Evolutionary conservation across 2,329 filamentous ascomycete genomes (phyloP).

Genomic region (Ophiostoma piceae): DNA sequence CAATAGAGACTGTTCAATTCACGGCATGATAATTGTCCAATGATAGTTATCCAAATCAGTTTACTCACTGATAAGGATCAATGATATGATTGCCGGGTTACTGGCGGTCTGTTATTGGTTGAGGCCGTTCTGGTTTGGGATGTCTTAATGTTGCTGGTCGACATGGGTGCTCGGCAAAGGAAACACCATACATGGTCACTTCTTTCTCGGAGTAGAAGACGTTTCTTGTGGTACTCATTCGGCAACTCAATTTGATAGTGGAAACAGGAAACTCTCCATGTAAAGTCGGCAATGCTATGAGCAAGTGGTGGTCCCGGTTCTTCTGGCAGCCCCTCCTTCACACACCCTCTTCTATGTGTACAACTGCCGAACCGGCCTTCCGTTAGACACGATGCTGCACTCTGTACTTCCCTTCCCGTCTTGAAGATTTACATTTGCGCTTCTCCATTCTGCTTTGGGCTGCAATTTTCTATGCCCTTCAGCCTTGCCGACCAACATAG

Average conservation of each 20-base stretch:
- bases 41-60: too few relatives aligned
- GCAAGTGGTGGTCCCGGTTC: not conserved
- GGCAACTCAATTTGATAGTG: not conserved
- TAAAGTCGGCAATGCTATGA: not conserved
- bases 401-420: too few relatives aligned
- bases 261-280: not conserved
- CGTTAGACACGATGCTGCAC: too few relatives aligned
- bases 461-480: not conserved
- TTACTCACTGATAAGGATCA: too few relatives aligned
- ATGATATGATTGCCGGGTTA: too few relatives aligned
- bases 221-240: not conserved
- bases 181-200: not conserved
- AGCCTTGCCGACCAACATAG: not conserved
- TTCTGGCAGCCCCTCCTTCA: too few relatives aligned
- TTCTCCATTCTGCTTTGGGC: not conserved
- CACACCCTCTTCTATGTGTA: not conserved
- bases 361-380: not conserved
- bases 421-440: too few relatives aligned
- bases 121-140: too few relatives aligned
- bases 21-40: too few relatives aligned
- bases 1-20: too few relatives aligned
- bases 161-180: not conserved
- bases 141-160: too few relatives aligned
- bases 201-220: not conserved
- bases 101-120: too few relatives aligned